Percentiles rank a stretch among this genome's conserved stretches.
Evolutionary conservation across 352 stramenopile species (phyloP).

Genomic region (Elongisporangium anandrum): DNA sequence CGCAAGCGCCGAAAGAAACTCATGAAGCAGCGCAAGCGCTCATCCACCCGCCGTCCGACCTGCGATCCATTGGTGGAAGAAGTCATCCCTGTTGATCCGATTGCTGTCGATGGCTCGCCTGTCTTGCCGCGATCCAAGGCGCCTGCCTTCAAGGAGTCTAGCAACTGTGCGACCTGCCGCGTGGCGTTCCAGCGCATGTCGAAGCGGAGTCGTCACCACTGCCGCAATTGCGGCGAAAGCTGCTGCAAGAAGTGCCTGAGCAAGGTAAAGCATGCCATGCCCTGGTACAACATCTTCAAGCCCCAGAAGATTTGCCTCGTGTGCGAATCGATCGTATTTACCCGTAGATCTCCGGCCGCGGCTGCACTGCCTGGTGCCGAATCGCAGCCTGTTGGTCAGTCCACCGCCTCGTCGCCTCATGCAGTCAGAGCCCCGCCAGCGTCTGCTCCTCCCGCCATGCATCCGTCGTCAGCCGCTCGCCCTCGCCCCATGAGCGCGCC

Average conservation of each 20-base stretch:
- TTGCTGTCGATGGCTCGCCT: background rate
- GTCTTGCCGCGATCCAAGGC: background rate
- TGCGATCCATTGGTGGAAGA: background rate
- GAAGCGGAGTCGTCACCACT: conserved; percentile 49
- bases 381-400: background rate
- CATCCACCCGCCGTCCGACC: background rate
- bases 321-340: conserved; percentile 42
- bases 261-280: conserved; percentile 23
- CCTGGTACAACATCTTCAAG: conserved; percentile 24
- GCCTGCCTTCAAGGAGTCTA: conserved; percentile 28
- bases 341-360: conserved; percentile 3
- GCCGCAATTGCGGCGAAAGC: conserved; percentile 57
- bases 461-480: background rate
- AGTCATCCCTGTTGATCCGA: background rate
- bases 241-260: conserved; percentile 54
- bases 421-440: background rate
- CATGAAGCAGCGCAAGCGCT: conserved; percentile 13
- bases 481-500: conserved; percentile 5
- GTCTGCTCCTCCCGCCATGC: background rate
- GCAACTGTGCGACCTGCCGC: conserved; percentile 34
- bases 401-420: background rate
- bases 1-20: conserved; percentile 21
- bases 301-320: conserved; percentile 58
- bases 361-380: background rate
- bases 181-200: conserved; percentile 27